Conservation (phyloP, 2,329 filamentous ascomycete genomes). For the Aspergillus awamori region DNA sequence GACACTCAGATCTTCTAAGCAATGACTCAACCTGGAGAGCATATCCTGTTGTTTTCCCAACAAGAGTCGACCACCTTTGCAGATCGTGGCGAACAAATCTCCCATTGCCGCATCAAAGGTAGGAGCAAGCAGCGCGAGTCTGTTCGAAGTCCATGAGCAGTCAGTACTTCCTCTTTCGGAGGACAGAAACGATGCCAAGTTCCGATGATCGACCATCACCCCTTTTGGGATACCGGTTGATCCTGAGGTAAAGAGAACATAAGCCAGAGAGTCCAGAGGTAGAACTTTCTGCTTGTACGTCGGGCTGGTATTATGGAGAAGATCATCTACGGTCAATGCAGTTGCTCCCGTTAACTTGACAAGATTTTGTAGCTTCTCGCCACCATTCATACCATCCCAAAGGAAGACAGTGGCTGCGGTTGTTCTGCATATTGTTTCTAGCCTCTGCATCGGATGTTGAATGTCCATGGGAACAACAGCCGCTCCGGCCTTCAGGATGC, state of each 20-base stretch:
- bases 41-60: not conserved
- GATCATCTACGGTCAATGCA: not conserved
- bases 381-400: constrained; percentile 7
- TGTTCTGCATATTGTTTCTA: not conserved
- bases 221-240: constrained; percentile 11
- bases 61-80: constrained; percentile 9
- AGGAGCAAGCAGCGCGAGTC: constrained; percentile 7
- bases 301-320: no score
- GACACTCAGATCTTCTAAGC: constrained; percentile 1
- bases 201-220: constrained; percentile 13
- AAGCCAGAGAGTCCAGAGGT: not conserved
- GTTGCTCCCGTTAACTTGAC: not conserved
- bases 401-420: not conserved
- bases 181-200: constrained; percentile 4
- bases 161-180: constrained; percentile 4
- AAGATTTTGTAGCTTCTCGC: not conserved
- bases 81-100: constrained; percentile 12
- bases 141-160: constrained; percentile 11
- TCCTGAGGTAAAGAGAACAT: constrained; percentile 12
- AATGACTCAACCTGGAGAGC: not conserved
- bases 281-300: not conserved
- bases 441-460: constrained; percentile 2
- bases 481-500: constrained; percentile 8
- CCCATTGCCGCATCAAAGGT: constrained; percentile 12
- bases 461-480: constrained; percentile 7